Base-by-base conservation (phyloP, 116 monocot species). In the Zostera marina region DNA sequence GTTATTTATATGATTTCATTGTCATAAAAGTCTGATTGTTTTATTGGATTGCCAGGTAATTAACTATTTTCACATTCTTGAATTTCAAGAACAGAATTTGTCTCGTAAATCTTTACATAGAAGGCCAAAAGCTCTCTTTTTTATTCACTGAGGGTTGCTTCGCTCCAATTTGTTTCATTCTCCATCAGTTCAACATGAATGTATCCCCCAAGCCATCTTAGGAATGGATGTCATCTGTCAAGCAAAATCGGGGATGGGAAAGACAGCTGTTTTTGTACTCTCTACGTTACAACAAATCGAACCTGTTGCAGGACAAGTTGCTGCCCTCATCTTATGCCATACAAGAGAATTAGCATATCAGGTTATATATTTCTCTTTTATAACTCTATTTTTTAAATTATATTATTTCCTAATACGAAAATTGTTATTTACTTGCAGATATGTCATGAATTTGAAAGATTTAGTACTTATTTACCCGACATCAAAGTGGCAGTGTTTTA, bases 151-250 rank as follows among this genome's bases (percentile, higher is more conserved):
- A 79, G 72, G 75, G 80, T 84, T 62, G 41, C 83, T 81, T 52
- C 66, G 68, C 79, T 80, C 84, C 93, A 79, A 79, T 88, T 85
- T 85, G 64, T 99, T 89, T 96, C 79, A 74, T 89, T 87, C 79
- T 78, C 65, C 79, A 79, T 72, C 87, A 99, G 99, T 99, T 58
- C 99, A 99, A 91, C 99, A 99, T 52, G 99, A 99, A 66, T 99
- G 99, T 67, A 91, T 99, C 61, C 99, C 99, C 56, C 99, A 91
- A 84, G 99, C 99, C 49, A 91, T 99, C 60, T 70, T 99, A 63
- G 99, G 99, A 46, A 99, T 99, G 99, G 99, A 99, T 72, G 99
- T 99, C 54, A 99, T 99, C 62, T 99, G 87, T 22, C 99, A 99
- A 84, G 99, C 99, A 32, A 99, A 99, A 56, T 99, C 99, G 68